Base-by-base conservation (phyloP, 345 rosid genomes). In the Lepidium aucheri region DNA sequence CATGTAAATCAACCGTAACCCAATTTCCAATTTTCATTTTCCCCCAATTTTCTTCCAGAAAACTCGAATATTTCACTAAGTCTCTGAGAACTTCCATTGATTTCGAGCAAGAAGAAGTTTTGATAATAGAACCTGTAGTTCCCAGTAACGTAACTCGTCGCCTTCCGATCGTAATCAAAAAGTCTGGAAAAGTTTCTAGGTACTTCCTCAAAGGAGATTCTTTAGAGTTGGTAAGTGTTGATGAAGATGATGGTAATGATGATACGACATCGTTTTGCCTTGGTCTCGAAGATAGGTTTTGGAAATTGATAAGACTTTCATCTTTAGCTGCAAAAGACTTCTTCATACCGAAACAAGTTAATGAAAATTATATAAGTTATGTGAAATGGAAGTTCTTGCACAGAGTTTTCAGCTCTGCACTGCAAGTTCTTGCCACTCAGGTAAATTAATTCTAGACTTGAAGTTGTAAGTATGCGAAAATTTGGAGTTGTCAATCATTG, bases 341-440 rank as follows among this genome's bases (percentile, higher is more conserved):
- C 51, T 88, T 91, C 65, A 75, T 91, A 55, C 96, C 97, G 26
- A 91, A 86, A 68, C 86, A 72, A 79, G 90, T 91, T 4, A 73
- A 67, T 12, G 78, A 78, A 13, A 78, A 77, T 51, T 91, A 91
- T 50, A 44, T 86, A 72, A 78, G 75, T 10, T 91, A 86, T 65
- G 96, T 91, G 7, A 86, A 91, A 72, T 91, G 97, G 97, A 91
- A 91, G 81, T 68, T 91, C 34, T 78, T 88, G 77, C 97, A 91
- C 77, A 80, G 97, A 43, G 87, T 91, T 67, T 91, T 82, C 78
- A 91, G 97, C 86, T 88, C 97, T 17, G 87, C 94, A 24, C 75
- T 91, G 7, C 97, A 88, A 66, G 96, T 91, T 80, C 89, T 91
- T 77, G 97, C 97, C 57, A 91, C 97, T 75, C 97, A 91, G 90